Conservation (phyloP, 169 alveolate genomes). For the Perkinsus chesapeaki region DNA sequence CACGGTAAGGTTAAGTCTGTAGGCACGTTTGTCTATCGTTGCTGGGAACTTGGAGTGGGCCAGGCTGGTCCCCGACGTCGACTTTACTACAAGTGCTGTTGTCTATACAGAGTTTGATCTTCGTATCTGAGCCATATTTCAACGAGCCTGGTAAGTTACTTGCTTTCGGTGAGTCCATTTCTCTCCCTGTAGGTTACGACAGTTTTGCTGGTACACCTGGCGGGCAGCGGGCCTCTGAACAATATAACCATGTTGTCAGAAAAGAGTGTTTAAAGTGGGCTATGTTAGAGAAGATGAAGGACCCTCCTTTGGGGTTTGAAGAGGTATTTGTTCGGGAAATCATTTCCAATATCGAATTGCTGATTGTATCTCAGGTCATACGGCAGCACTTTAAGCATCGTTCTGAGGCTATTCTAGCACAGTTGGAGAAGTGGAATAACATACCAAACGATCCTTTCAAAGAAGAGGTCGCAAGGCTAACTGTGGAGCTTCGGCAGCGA, state of each 20-base stretch:
- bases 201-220: constrained; percentile 49
- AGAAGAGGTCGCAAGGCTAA: background rate
- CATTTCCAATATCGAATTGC: no score
- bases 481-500: background rate
- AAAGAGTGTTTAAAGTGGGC: background rate
- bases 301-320: background rate
- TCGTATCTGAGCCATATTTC: constrained; percentile 71
- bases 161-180: background rate
- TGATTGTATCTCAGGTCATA: background rate
- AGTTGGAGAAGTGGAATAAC: background rate
- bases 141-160: constrained; percentile 60
- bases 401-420: background rate
- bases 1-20: background rate
- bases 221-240: constrained; percentile 46
- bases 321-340: background rate
- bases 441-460: background rate
- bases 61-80: background rate
- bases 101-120: constrained; percentile 68
- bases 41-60: constrained; percentile 79
- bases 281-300: background rate
- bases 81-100: constrained; percentile 64
- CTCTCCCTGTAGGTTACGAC: background rate
- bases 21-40: constrained; percentile 64
- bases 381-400: background rate
- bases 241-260: background rate